Base-by-base conservation (phyloP, 176 grass and related monocot genomes). In the Triticum monococcum region DNA sequence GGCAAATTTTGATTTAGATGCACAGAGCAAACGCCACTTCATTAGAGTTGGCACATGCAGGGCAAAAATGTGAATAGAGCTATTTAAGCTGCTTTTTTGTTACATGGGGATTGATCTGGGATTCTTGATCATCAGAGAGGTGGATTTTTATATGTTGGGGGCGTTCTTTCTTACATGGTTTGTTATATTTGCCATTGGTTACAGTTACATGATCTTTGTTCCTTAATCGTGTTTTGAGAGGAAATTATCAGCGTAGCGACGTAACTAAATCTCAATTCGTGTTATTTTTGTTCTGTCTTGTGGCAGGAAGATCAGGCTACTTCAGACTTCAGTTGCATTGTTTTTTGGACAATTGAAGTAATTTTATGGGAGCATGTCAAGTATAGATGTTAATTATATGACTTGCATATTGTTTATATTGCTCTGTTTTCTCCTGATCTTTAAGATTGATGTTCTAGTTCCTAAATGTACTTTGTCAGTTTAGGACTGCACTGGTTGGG, bases 21-120 rank as follows among this genome's bases (percentile, higher is more conserved):
- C 85, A 50, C 38, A 77, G 48, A 62, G 16, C 40, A 46, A 82
- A 74, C 12, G 8, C 56, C 36, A 40, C 81, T 75, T 20, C 11
- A 32, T 16, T 50, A 71, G 60, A 77, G 63, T 77, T 85, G 81
- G 63, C 31, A 22, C 54, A 50, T 5, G 14, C 35, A 71, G 79
- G 78, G 79, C 73, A 38, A 80, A 57, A 45, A 86, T 89, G 90
- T 92, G 83, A 92, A 92, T 92, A 92, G 23, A 82, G 71, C 85
- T 67, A 68, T 75, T 18, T 18, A 68, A 85, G 89, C 7, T 48
- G 73, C 52, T 38, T 9, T 38, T n/a, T 7, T 23, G 30, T 56
- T 18, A 20, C 16, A 56, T 7, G 5, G 52, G 52, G 14, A 5
- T 56, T 57, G 52, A 57, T 20, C 52, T 57, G 6, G 52, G 17